A percentile compares a stretch with the other conserved stretches of the same genome.
phyloP scores from a whole-genome alignment of 306 rosid species.

The Acacia acuminata region DNA sequence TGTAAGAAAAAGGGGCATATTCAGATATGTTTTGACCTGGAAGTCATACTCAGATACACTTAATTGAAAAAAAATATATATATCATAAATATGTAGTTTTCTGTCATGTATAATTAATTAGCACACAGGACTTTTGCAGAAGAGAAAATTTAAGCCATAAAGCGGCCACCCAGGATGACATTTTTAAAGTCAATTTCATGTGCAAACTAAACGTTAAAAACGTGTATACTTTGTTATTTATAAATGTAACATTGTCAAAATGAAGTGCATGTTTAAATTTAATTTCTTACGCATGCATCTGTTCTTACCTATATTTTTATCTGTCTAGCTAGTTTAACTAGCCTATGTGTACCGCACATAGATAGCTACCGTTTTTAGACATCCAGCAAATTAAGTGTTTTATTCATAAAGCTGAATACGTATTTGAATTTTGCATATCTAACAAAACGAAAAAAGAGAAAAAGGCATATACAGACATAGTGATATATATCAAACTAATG shows the following conservation, averaged over 20 bases:
- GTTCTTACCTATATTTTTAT: background rate
- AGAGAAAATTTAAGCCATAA: background rate
- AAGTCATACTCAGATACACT: too few species aligned
- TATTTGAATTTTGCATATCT: constrained; percentile 23
- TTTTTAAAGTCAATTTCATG: background rate
- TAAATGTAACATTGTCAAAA: background rate
- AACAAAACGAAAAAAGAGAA: background rate
- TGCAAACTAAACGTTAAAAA: background rate
- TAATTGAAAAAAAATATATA: background rate
- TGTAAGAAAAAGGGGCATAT: constrained; percentile 12
- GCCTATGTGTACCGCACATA: background rate
- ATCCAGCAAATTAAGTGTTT: background rate
- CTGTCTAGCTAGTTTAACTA: background rate
- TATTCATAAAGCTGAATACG: background rate
- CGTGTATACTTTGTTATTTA: too few species aligned
- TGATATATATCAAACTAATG: constrained; percentile 9
- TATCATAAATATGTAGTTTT: background rate
- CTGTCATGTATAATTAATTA: background rate
- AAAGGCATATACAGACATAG: background rate
- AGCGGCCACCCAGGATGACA: constrained; percentile 16
- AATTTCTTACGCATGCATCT: background rate
- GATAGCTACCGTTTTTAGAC: background rate
- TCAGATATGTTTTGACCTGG: background rate
- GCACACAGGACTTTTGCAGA: background rate
- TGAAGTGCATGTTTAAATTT: background rate